Percentiles rank a stretch among this genome's conserved stretches.
Evolutionary conservation across 1,284 basidiomycete genomes (phyloP).

Genomic region (Rugiboletus extremiorientalis): DNA sequence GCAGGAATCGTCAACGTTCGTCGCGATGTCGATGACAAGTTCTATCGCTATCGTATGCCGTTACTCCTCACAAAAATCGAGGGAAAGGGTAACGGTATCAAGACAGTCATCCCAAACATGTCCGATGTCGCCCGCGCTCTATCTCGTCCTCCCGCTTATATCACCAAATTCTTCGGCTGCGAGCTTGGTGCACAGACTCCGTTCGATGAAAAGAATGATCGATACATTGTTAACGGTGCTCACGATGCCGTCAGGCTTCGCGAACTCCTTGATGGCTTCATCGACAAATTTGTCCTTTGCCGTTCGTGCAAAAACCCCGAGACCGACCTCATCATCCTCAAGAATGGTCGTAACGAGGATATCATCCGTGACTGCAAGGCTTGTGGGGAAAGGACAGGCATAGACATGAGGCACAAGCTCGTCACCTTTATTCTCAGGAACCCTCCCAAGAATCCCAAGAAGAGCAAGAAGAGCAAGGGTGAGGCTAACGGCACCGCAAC

Average conservation of each 20-base stretch:
- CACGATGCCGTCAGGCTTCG: slow-evolving; percentile 92
- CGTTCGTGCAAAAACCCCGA: slow-evolving; percentile 99
- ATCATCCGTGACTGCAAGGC: slow-evolving; percentile 98
- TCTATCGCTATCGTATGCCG: slow-evolving; percentile 95
- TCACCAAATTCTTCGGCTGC: slow-evolving; percentile 99
- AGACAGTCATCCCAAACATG: slow-evolving; percentile 99
- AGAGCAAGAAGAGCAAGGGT: slow-evolving; percentile 66
- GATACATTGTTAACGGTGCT: slow-evolving; percentile 98
- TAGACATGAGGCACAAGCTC: slow-evolving; percentile 98
- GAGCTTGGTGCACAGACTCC: slow-evolving; percentile 98
- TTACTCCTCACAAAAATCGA: slow-evolving; percentile 95
- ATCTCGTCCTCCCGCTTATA: slow-evolving; percentile 92
- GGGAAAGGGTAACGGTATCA: slow-evolving; percentile 99
- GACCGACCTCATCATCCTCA: slow-evolving; percentile 93
- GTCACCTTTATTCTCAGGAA: slow-evolving; percentile 98
- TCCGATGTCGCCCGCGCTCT: slow-evolving; percentile 95
- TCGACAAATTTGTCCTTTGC: slow-evolving; percentile 98
- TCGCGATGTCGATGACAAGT: slow-evolving; percentile 96
- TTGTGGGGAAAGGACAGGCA: slow-evolving; percentile 87
- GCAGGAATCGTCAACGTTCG: slow-evolving; percentile 91
- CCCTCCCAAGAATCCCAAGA: slow-evolving; percentile 91
- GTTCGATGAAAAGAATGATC: slow-evolving; percentile 94
- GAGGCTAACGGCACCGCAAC: slow-evolving; percentile 49
- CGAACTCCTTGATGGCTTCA: slow-evolving; percentile 95
- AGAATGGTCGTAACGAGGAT: slow-evolving; percentile 68